These are phyloP conservation scores for Westerdykella sp. DNA, from an alignment of 2,329 filamentous ascomycete species.

Conservation along the genomic window DNA sequence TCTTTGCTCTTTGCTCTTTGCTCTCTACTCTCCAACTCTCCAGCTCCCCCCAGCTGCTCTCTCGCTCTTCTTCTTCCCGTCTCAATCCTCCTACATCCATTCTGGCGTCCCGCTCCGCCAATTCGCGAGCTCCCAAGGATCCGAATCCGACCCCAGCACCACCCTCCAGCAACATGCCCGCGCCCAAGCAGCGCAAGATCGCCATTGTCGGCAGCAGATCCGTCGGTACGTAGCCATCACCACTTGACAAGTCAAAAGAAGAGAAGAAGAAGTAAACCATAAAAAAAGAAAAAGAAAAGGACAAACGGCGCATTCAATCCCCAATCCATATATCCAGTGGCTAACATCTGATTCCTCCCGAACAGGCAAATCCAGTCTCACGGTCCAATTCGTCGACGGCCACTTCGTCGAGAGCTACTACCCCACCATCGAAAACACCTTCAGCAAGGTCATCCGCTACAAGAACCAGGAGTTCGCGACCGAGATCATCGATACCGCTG, in stretches of 20 bases:
- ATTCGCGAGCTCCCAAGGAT: slow-evolving; percentile 1
- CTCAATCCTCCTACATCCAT: slow-evolving; percentile 8
- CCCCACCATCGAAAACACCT: slow-evolving; percentile 98
- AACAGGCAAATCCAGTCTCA: slow-evolving; percentile 91
- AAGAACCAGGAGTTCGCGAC: slow-evolving; percentile 91
- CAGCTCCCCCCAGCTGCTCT: no score
- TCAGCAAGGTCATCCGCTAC: slow-evolving; percentile 89
- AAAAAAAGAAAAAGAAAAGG: no score
- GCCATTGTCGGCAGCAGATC: slow-evolving; percentile 93
- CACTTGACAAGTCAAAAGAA: no score
- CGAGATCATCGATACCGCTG: slow-evolving; percentile 97
- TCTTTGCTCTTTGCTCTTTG: no score
- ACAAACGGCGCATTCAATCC: no score
- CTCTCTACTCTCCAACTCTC: neutral
- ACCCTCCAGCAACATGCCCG: slow-evolving; percentile 49
- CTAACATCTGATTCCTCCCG: neutral
- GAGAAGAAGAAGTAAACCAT: no score
- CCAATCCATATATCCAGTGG: no score
- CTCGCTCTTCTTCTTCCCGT: no score
- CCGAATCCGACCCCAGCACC: slow-evolving; percentile 1
- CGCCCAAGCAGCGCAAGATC: slow-evolving; percentile 86
- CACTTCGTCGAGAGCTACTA: slow-evolving; percentile 99
- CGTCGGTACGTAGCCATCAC: slow-evolving; percentile 57
- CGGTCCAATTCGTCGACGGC: slow-evolving; percentile 93
- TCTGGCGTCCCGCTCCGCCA: slow-evolving; percentile 20